Percentiles rank a stretch among this genome's conserved stretches.
Evolutionary conservation across 441 rosid genomes (phyloP).

Genomic region (Pelargonium citronellum): DNA sequence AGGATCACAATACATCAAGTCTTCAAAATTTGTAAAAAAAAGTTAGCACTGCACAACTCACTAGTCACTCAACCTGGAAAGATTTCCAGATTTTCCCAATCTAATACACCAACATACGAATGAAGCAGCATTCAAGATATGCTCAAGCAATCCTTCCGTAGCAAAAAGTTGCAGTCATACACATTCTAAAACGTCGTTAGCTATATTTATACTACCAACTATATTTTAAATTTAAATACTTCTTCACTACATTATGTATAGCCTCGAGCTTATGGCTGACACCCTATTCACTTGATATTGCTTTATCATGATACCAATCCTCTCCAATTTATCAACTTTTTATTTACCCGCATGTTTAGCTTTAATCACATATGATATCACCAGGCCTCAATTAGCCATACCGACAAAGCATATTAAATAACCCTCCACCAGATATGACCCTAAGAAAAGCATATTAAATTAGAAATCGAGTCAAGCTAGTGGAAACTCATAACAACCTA

Average conservation of each 20-base stretch:
- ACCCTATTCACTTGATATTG: background rate
- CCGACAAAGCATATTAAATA: background rate
- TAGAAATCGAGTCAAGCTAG: too few species aligned
- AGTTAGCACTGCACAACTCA: background rate
- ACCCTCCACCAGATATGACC: background rate
- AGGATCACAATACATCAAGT: background rate
- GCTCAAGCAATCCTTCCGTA: background rate
- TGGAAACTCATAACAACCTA: too few species aligned
- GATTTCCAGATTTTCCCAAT: background rate
- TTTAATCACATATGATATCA: background rate
- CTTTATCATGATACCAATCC: background rate
- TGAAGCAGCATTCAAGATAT: background rate
- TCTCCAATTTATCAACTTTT: background rate
- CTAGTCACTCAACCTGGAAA: too few species aligned
- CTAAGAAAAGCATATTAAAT: too few species aligned
- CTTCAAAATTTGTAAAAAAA: background rate
- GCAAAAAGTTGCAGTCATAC: background rate
- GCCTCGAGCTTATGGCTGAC: background rate
- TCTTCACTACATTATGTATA: background rate
- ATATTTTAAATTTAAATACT: background rate
- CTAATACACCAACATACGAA: background rate
- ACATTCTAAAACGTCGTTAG: background rate
- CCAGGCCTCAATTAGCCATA: background rate
- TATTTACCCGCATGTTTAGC: background rate
- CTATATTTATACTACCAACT: background rate